Percentiles rank a stretch among this genome's conserved stretches.
These are phyloP conservation scores for Colletotrichum agaves DNA, from an alignment of 2,329 filamentous ascomycete genomes.

Conservation along the genomic window DNA sequence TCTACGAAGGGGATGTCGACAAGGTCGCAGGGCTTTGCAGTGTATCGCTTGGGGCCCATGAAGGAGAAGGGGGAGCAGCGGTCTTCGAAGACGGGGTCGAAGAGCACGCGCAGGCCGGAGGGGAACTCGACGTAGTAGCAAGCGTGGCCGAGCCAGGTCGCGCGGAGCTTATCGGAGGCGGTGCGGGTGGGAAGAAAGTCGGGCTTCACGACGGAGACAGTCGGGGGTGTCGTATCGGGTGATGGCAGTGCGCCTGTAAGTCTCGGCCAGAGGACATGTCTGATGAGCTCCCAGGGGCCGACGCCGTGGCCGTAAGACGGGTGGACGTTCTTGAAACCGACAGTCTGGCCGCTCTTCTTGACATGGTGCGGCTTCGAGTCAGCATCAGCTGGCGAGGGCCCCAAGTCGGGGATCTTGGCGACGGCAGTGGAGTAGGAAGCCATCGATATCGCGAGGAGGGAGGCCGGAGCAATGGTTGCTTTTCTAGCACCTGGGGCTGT, in stretches of 20 bases:
- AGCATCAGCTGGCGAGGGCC: constrained; percentile 54
- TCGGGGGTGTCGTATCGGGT: constrained; percentile 73
- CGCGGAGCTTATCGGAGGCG: constrained; percentile 70
- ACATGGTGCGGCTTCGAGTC: constrained; percentile 61
- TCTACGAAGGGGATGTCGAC: constrained; percentile 82
- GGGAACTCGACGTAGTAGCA: constrained; percentile 95
- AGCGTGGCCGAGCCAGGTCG: constrained; percentile 95
- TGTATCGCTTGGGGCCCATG: constrained; percentile 81
- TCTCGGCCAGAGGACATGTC: constrained; percentile 51
- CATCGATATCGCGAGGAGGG: constrained; percentile 37
- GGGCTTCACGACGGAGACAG: constrained; percentile 74
- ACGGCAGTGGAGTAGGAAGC: constrained; percentile 44
- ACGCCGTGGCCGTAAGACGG: constrained; percentile 52
- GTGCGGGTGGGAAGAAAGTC: constrained; percentile 71
- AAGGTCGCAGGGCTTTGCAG: constrained; percentile 79
- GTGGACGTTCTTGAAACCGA: constrained; percentile 62
- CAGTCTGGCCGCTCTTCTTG: constrained; percentile 50
- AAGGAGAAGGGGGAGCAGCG: constrained; percentile 82
- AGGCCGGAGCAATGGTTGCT: constrained; percentile 25
- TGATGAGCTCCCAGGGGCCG: constrained; percentile 41
- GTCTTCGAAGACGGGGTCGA: constrained; percentile 92
- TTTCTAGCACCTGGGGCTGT: constrained; percentile 21
- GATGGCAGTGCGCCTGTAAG: constrained; percentile 52
- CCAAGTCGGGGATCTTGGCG: constrained; percentile 48
- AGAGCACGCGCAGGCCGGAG: constrained; percentile 84